Evolutionary conservation across 768 basidiomycete species (phyloP).

Genomic region (Macrolepiota fuliginosa): DNA sequence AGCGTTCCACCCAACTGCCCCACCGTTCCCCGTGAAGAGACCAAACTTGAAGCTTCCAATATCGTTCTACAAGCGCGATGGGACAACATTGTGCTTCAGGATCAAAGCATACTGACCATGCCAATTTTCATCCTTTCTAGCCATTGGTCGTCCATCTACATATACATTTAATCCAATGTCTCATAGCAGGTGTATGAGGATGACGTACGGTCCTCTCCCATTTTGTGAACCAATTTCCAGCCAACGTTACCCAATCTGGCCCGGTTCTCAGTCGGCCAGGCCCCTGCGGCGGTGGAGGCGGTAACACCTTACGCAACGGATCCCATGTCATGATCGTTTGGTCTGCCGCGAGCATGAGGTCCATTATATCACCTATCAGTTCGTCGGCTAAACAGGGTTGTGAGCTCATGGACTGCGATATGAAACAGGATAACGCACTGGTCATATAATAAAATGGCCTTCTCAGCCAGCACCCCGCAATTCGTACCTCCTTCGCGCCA

Average conservation of each 20-base stretch:
- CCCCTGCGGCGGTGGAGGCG: constrained; percentile 32
- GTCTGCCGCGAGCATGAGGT: constrained; percentile 32
- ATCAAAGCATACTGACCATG: constrained; percentile 24
- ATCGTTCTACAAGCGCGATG: constrained; percentile 22
- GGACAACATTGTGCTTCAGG: neutral
- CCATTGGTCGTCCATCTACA: constrained; percentile 34
- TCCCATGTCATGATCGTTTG: constrained; percentile 39
- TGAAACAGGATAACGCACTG: constrained; percentile 16
- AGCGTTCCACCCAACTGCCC: constrained; percentile 38
- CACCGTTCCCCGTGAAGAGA: constrained; percentile 32
- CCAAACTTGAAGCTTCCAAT: constrained; percentile 35
- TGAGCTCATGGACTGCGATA: neutral
- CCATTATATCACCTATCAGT: constrained; percentile 37
- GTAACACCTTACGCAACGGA: constrained; percentile 34
- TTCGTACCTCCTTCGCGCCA: constrained; percentile 36
- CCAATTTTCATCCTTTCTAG: constrained; percentile 31
- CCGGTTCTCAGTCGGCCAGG: constrained; percentile 35
- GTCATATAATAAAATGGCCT: constrained; percentile 37
- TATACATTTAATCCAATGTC: neutral
- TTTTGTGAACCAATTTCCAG: constrained; percentile 38
- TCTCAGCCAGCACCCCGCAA: constrained; percentile 31
- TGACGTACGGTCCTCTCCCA: constrained; percentile 34
- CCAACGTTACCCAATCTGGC: constrained; percentile 36
- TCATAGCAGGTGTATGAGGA: neutral
- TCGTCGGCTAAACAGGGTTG: constrained; percentile 25